Percentiles rank a stretch among this genome's conserved stretches.
These are phyloP conservation scores for Monosporozyma siamensis DNA, from an alignment of 805 yeast species.

Conservation along the genomic window DNA sequence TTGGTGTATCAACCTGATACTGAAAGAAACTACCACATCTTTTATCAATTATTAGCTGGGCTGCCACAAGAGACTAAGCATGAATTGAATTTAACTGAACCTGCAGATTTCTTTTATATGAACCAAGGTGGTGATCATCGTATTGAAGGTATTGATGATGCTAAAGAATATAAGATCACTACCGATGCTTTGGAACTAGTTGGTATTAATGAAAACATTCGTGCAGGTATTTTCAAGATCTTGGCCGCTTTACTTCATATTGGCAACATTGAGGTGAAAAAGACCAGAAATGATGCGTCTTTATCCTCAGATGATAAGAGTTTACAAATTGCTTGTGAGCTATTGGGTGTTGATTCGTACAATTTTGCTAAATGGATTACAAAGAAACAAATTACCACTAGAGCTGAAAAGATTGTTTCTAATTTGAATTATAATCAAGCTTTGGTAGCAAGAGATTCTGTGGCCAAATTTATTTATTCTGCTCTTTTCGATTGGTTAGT, in stretches of 20 bases:
- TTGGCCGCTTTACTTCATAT: constrained; percentile 85
- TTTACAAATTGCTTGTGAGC: constrained; percentile 69
- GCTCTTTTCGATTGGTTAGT: constrained; percentile 95
- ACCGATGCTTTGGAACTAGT: constrained; percentile 67
- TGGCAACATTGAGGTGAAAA: constrained; percentile 83
- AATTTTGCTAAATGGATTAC: constrained; percentile 83
- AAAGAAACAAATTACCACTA: constrained; percentile 85
- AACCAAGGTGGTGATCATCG: constrained; percentile 75
- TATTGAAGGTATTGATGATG: constrained; percentile 76
- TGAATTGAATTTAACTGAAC: constrained; percentile 49
- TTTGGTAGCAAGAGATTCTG: constrained; percentile 89
- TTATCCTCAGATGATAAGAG: constrained; percentile 81
- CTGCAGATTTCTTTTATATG: constrained; percentile 67
- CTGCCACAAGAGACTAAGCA: constrained; percentile 43
- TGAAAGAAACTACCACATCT: constrained; percentile 94
- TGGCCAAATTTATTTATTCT: constrained; percentile 86
- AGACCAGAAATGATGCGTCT: constrained; percentile 75
- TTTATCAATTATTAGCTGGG: constrained; percentile 82
- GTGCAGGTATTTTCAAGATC: constrained; percentile 60
- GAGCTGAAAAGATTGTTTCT: constrained; percentile 84
- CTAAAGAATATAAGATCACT: constrained; percentile 66
- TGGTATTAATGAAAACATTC: constrained; percentile 56
- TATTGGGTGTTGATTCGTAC: constrained; percentile 68
- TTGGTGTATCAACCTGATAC: constrained; percentile 81
- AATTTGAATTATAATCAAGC: constrained; percentile 79